Evolutionary conservation across 208 protist species (phyloP).

Genomic region (Leishmania braziliensis): DNA sequence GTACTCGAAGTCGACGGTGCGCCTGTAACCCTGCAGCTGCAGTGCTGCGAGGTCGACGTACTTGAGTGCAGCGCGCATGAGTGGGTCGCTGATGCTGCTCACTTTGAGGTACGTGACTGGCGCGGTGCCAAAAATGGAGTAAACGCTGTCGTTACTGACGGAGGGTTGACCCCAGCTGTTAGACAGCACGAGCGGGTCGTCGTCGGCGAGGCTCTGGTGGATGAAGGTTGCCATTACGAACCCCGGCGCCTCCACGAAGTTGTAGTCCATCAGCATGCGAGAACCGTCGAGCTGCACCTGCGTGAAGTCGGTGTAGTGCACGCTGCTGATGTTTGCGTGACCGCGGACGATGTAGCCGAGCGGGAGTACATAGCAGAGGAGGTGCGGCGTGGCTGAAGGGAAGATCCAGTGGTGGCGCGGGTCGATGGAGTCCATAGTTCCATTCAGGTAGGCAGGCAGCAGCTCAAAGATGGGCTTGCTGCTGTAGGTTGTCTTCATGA

Average conservation of each 20-base stretch:
- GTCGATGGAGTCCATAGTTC: not conserved
- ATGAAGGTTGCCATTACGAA: slow-evolving; percentile 10
- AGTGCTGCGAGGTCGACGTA: slow-evolving; percentile 28
- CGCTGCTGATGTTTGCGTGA: not conserved
- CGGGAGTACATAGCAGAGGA: slow-evolving; percentile 16
- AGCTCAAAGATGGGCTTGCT: not conserved
- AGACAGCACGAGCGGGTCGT: slow-evolving; percentile 21
- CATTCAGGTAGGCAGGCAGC: not conserved
- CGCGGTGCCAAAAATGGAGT: not conserved
- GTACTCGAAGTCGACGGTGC: slow-evolving; percentile 12
- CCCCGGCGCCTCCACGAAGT: not conserved
- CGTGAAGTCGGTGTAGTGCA: slow-evolving; percentile 6
- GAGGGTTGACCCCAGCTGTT: slow-evolving; percentile 35
- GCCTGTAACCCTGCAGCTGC: not conserved
- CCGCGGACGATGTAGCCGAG: slow-evolving; percentile 15
- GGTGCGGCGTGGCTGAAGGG: not conserved
- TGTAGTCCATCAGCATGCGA: not conserved
- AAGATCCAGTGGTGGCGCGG: not conserved
- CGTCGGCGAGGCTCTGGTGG: slow-evolving; percentile 12
- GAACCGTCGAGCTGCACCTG: slow-evolving; percentile 15
- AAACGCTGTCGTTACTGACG: slow-evolving; percentile 7
- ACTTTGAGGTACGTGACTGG: slow-evolving; percentile 13
- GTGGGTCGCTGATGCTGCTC: slow-evolving; percentile 30
- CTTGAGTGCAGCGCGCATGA: slow-evolving; percentile 42
- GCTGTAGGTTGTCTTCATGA: not conserved